These are phyloP conservation scores for Phialemonium atrogriseum DNA, from an alignment of 2,329 filamentous ascomycete genomes.

Conservation along the genomic window DNA sequence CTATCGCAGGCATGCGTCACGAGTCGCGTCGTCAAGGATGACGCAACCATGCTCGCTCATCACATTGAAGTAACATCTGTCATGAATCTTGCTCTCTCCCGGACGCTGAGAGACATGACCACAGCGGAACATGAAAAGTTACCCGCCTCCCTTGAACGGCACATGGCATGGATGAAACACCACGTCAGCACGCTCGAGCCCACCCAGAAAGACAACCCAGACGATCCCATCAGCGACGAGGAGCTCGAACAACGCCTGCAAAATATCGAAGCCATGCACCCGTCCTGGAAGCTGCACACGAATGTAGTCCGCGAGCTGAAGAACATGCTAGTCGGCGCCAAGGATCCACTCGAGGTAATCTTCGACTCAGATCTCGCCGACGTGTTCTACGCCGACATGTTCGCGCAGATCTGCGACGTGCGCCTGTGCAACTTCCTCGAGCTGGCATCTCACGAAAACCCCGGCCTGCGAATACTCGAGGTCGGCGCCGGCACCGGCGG, in stretches of 20 bases:
- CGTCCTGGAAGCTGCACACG: constrained; percentile 22
- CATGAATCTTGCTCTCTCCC: constrained; percentile 4
- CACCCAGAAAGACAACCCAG: constrained; percentile 7
- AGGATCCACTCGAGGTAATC: constrained; percentile 26
- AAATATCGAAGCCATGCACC: constrained; percentile 17
- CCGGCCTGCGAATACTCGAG: constrained; percentile 3
- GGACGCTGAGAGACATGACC: constrained; percentile 11
- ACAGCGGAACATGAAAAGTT: constrained; percentile 11
- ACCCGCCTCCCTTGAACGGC: constrained; percentile 12
- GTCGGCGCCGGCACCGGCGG: constrained; percentile 5
- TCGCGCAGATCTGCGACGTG: constrained; percentile 16
- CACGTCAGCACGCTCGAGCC: constrained; percentile 13
- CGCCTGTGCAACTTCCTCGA: constrained; percentile 17
- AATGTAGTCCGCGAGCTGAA: constrained; percentile 19
- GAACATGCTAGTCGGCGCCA: constrained; percentile 21
- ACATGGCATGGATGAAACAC: constrained; percentile 23
- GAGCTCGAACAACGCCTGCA: constrained; percentile 18
- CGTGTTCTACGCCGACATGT: constrained; percentile 24
- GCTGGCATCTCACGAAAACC: constrained; percentile 13
- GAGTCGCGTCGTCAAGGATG: constrained; percentile 14
- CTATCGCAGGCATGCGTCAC: constrained; percentile 15
- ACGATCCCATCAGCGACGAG: constrained; percentile 12
- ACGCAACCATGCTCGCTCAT: constrained; percentile 12
- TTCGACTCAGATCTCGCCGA: constrained; percentile 25
- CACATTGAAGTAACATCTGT: constrained; percentile 9